Evolutionary conservation across 2,329 filamentous ascomycete species (phyloP).

Genomic region (Cryphonectria naterciae): DNA sequence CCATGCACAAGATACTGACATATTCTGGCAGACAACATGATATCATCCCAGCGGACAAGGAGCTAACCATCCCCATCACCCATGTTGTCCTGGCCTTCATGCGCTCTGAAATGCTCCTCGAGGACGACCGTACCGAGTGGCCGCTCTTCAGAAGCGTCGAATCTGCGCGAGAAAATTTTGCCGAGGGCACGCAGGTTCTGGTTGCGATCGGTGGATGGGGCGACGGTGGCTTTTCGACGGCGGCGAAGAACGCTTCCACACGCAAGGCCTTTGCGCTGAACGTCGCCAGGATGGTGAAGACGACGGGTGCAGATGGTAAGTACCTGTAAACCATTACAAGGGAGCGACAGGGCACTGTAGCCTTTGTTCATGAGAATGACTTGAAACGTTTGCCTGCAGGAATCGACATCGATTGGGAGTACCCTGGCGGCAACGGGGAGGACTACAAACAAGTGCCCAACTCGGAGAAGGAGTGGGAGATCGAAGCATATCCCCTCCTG

Average conservation of each 20-base stretch:
- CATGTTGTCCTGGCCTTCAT: conserved; percentile 65
- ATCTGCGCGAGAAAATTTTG: conserved; percentile 53
- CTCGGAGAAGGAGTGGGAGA: conserved; percentile 59
- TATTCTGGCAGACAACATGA: conserved; percentile 50
- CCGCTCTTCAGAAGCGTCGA: conserved; percentile 58
- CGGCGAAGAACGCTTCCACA: conserved; percentile 54
- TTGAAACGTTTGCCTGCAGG: conserved; percentile 28
- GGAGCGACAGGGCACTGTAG: conserved; percentile 28
- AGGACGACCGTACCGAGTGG: conserved; percentile 44
- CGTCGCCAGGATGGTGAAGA: conserved; percentile 64
- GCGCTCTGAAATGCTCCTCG: conserved; percentile 56
- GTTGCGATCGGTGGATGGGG: conserved; percentile 79
- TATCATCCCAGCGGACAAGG: conserved; percentile 42
- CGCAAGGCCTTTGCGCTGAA: conserved; percentile 66
- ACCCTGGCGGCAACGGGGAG: conserved; percentile 65
- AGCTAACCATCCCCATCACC: conserved; percentile 49
- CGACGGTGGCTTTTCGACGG: conserved; percentile 65
- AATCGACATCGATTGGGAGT: conserved; percentile 71
- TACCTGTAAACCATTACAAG: conserved; percentile 28
- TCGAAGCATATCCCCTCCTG: conserved; percentile 64
- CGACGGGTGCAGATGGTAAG: conserved; percentile 67
- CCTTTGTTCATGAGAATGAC: not conserved
- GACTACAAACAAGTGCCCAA: conserved; percentile 70
- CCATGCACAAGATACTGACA: not conserved
- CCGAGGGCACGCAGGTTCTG: conserved; percentile 62